These are phyloP conservation scores for Leptosphaerulina australis DNA, from an alignment of 2,329 filamentous ascomycete species.

Conservation along the genomic window DNA sequence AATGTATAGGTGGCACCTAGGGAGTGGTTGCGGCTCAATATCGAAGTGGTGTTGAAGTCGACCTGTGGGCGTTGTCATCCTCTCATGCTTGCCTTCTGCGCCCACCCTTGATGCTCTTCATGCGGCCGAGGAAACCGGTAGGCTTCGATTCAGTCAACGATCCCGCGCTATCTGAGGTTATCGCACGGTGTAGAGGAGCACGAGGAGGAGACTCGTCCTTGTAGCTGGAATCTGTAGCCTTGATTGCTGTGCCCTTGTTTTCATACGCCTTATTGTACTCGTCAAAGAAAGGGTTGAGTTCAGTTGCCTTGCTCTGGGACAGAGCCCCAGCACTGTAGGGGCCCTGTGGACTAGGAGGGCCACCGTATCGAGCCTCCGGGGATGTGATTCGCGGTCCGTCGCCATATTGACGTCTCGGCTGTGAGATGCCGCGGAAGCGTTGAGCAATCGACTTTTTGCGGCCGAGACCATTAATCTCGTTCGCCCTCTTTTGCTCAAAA, in stretches of 20 bases:
- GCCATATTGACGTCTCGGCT: constrained; percentile 66
- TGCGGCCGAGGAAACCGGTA: constrained; percentile 44
- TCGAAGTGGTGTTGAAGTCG: neutral
- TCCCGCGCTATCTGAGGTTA: constrained; percentile 42
- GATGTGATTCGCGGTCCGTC: constrained; percentile 48
- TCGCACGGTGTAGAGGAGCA: constrained; percentile 38
- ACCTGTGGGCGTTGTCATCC: neutral
- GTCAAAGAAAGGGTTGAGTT: constrained; percentile 76
- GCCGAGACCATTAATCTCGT: constrained; percentile 62
- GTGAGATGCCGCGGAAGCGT: constrained; percentile 83
- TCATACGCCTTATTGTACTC: constrained; percentile 75
- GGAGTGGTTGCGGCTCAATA: constrained; percentile 3
- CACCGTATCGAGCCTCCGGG: constrained; percentile 61
- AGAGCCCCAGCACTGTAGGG: constrained; percentile 51
- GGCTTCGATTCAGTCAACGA: constrained; percentile 36
- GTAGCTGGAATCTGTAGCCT: constrained; percentile 51
- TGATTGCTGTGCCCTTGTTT: constrained; percentile 66
- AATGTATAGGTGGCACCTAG: constrained; percentile 2
- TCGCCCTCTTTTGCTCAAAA: constrained; percentile 63
- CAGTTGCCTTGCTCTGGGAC: constrained; percentile 45
- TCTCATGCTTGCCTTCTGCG: constrained; percentile 41
- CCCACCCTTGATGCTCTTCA: constrained; percentile 49
- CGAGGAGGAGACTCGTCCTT: constrained; percentile 39
- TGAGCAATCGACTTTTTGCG: constrained; percentile 96
- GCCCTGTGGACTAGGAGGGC: constrained; percentile 35